A percentile compares a stretch with the other conserved stretches of the same genome.
Evolutionary conservation across 495 filamentous ascomycete genomes (phyloP).

Genomic region (Podospora conica): DNA sequence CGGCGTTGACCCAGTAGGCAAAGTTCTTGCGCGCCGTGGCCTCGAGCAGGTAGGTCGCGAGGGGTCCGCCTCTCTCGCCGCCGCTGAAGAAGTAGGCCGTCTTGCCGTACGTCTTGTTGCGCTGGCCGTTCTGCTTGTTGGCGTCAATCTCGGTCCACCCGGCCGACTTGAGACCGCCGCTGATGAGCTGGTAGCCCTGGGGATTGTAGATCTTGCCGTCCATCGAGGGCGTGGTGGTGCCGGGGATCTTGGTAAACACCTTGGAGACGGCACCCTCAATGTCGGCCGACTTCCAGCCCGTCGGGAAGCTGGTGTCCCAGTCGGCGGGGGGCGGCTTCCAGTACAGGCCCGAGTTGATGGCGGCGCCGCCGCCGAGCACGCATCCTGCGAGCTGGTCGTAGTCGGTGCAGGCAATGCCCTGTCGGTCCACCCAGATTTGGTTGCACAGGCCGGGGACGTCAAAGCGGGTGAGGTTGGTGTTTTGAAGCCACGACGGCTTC

Average conservation of each 20-base stretch:
- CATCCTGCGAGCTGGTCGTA: constrained; percentile 64
- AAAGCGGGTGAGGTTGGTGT: constrained; percentile 60
- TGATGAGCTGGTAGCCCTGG: constrained; percentile 52
- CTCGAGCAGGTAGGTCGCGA: constrained; percentile 62
- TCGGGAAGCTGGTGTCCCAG: constrained; percentile 63
- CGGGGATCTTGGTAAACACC: constrained; percentile 59
- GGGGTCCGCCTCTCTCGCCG: constrained; percentile 59
- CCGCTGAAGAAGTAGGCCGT: constrained; percentile 57
- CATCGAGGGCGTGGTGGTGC: constrained; percentile 54
- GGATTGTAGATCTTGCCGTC: constrained; percentile 62
- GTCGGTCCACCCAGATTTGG: constrained; percentile 53
- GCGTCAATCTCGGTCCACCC: constrained; percentile 56
- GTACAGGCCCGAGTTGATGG: constrained; percentile 56
- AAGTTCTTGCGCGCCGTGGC: constrained; percentile 56
- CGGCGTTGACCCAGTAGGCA: constrained; percentile 52
- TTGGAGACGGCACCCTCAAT: constrained; percentile 50
- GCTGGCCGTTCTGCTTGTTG: constrained; percentile 50
- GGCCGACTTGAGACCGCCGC: constrained; percentile 43
- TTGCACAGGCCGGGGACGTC: constrained; percentile 68
- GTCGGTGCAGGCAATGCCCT: constrained; percentile 56
- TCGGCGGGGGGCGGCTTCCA: constrained; percentile 44
- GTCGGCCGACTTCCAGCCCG: constrained; percentile 60
- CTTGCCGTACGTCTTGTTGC: constrained; percentile 55
- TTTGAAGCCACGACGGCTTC: constrained; percentile 53
- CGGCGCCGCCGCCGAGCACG: constrained; percentile 63